These are phyloP conservation scores for Hemisphaericaspora xylofermentans DNA, from an alignment of 1,139 yeast genomes.

Conservation along the genomic window DNA sequence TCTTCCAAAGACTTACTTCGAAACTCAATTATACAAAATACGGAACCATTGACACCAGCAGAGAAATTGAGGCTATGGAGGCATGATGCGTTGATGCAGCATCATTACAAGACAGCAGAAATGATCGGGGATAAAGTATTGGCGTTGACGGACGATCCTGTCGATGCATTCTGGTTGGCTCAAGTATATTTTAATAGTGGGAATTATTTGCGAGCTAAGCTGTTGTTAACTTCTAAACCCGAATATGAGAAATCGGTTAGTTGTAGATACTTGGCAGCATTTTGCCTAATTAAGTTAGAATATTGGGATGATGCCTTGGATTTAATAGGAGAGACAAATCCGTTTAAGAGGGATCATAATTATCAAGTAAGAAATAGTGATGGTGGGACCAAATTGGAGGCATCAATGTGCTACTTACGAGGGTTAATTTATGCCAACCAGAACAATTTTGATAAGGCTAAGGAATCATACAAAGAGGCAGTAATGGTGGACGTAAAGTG, in stretches of 20 bases:
- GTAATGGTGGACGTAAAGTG: constrained; percentile 86
- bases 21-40: constrained; percentile 4
- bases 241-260: constrained; percentile 52
- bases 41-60: constrained; percentile 67
- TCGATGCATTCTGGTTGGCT: constrained; percentile 96
- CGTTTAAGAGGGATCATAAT: constrained; percentile 39
- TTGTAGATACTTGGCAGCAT: constrained; percentile 81
- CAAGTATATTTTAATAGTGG: constrained; percentile 80
- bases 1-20: neutral
- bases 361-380: constrained; percentile 49
- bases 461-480: constrained; percentile 86
- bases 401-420: constrained; percentile 82
- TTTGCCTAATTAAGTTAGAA: constrained; percentile 70
- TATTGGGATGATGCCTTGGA: constrained; percentile 89
- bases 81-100: constrained; percentile 91
- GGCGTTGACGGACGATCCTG: constrained; percentile 77
- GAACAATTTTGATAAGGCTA: constrained; percentile 83
- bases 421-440: constrained; percentile 84
- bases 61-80: constrained; percentile 90
- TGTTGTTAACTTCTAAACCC: constrained; percentile 48
- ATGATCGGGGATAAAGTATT: constrained; percentile 87
- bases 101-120: constrained; percentile 87
- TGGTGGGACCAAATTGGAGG: constrained; percentile 82
- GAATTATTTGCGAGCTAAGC: constrained; percentile 76
- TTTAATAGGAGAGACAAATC: constrained; percentile 80